phyloP scores from a whole-genome alignment of 257 asterid species.

The Avicennia marina region DNA sequence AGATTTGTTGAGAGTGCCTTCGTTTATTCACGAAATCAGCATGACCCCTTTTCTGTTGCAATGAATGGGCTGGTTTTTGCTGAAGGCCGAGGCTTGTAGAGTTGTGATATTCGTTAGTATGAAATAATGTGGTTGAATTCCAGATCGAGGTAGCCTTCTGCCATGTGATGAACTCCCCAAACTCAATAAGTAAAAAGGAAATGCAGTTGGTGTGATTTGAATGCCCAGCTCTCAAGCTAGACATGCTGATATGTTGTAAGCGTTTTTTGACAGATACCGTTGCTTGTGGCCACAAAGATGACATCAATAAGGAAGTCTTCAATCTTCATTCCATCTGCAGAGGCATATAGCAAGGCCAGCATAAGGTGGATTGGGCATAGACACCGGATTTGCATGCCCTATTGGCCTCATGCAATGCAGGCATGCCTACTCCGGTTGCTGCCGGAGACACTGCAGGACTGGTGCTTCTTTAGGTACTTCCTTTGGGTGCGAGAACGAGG shows the following conservation, averaged over 20 bases:
- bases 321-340: conserved; percentile 27
- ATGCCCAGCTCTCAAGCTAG: too few species aligned
- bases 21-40: neutral
- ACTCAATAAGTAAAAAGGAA: too few species aligned
- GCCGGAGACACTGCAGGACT: conserved; percentile 18
- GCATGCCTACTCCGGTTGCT: conserved; percentile 9
- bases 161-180: too few species aligned
- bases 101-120: too few species aligned
- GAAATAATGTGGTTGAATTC: too few species aligned
- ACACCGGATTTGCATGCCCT: conserved; percentile 24
- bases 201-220: too few species aligned
- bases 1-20: neutral
- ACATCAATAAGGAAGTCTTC: conserved; percentile 23
- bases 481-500: conserved; percentile 23
- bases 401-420: conserved; percentile 35
- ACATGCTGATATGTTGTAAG: neutral
- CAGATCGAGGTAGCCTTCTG: too few species aligned
- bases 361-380: conserved; percentile 27
- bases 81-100: too few species aligned
- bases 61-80: too few species aligned
- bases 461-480: neutral
- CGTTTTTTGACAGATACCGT: conserved; percentile 18
- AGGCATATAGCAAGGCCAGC: conserved; percentile 29
- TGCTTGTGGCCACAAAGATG: conserved; percentile 37
- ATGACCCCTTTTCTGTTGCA: neutral